phyloP scores from a whole-genome alignment of 2,329 filamentous ascomycete genomes.

The Botrytis sinoallii region DNA sequence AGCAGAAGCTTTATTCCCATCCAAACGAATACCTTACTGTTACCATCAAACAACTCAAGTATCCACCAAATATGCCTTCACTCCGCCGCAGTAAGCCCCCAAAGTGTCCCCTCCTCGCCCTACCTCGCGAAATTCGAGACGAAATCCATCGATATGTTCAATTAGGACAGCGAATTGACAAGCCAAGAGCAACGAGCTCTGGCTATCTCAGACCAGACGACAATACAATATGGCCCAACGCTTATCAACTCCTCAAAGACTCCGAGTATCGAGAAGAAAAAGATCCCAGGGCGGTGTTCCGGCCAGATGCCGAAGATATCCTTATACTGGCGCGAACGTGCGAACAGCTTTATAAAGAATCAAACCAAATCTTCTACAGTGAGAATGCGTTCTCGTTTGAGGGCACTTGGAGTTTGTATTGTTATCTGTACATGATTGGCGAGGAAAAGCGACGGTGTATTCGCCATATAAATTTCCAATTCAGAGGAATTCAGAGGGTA shows the following conservation, averaged over 20 bases:
- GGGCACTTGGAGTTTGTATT: neutral
- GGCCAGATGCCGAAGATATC: neutral
- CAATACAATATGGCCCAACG: neutral
- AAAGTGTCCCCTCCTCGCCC: neutral
- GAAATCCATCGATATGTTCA: neutral
- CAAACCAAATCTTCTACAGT: neutral
- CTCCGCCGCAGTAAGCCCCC: neutral
- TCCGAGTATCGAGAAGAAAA: neutral
- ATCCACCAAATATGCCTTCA: neutral
- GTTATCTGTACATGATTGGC: constrained; percentile 5
- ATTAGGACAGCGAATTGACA: neutral
- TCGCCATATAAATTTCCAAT: neutral
- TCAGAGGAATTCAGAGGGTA: neutral
- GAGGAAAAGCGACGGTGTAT: neutral
- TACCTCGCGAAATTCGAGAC: constrained; percentile 7
- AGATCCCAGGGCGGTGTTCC: neutral
- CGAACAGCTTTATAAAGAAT: constrained; percentile 7
- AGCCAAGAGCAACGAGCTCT: neutral
- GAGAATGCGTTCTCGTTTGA: neutral
- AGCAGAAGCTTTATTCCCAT: neutral
- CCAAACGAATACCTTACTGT: neutral
- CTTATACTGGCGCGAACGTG: constrained; percentile 5
- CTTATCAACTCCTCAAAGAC: neutral
- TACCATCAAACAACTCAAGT: neutral
- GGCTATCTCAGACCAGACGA: neutral